Conservation (phyloP, 192 early-diverging fungal species). For the Entomortierella beljakovae region DNA sequence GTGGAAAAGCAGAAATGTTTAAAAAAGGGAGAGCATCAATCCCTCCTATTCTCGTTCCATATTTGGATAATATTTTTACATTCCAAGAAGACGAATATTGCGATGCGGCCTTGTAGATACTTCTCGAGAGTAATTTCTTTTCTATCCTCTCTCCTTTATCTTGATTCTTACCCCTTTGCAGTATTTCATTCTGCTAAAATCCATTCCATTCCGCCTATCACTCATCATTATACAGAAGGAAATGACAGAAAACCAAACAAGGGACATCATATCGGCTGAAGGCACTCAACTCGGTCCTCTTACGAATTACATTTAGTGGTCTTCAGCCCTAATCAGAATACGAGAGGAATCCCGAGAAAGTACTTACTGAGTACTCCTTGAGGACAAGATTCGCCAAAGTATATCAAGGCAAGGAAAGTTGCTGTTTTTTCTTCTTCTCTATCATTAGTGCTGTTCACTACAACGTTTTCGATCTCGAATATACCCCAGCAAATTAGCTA, state of each 20-base stretch:
- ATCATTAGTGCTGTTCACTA: no score
- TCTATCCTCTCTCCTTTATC: slow-evolving; percentile 23
- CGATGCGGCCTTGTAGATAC: no score
- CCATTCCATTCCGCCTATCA: slow-evolving; percentile 3
- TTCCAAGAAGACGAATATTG: no score
- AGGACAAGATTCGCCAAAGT: not conserved
- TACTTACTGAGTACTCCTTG: not conserved
- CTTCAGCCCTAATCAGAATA: slow-evolving; percentile 15
- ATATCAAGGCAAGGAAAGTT: no score
- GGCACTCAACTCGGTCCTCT: not conserved
- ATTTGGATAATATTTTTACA: no score
- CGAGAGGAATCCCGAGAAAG: not conserved
- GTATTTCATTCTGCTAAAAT: not conserved
- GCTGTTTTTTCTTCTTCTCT: no score
- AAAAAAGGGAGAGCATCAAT: not conserved
- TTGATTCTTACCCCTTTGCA: slow-evolving; percentile 20
- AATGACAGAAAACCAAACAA: not conserved
- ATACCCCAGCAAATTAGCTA: not conserved
- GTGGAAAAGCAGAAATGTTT: no score
- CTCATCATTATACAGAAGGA: not conserved
- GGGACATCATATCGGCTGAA: not conserved
- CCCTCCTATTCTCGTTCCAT: not conserved
- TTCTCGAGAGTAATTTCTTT: not conserved
- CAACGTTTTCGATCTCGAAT: no score
- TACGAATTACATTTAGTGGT: slow-evolving; percentile 9